Evolutionary conservation across 805 yeast genomes (phyloP).

Genomic region (fission yeast (Schizosaccharomyces pombe)): ASM294v3 CU329670.1:3936001-3936500

Average conservation of each 20-base stretch:
- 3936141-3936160: no score
- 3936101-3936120: no score
- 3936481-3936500: conserved; percentile 29
- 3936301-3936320: conserved; percentile 40
- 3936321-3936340: conserved; percentile 32
- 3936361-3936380: conserved; percentile 34
- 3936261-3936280: conserved; percentile 37
- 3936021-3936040: no score
- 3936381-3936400: conserved; percentile 24
- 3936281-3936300: conserved; percentile 46
- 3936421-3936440: conserved; percentile 19
- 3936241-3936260: conserved; percentile 34
- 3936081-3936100: no score
- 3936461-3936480: conserved; percentile 10
- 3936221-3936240: conserved; percentile 30
- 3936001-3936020: no score
- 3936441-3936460: conserved; percentile 25
- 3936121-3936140: no score
- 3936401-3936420: conserved; percentile 26
- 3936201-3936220: conserved; percentile 37
- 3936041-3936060: no score
- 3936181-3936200: conserved; percentile 37
- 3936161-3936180: no score
- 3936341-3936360: conserved; percentile 26
- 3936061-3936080: no score